These are phyloP conservation scores for Cucurbita moschata DNA, from an alignment of 306 rosid genomes.

Conservation along the genomic window DNA sequence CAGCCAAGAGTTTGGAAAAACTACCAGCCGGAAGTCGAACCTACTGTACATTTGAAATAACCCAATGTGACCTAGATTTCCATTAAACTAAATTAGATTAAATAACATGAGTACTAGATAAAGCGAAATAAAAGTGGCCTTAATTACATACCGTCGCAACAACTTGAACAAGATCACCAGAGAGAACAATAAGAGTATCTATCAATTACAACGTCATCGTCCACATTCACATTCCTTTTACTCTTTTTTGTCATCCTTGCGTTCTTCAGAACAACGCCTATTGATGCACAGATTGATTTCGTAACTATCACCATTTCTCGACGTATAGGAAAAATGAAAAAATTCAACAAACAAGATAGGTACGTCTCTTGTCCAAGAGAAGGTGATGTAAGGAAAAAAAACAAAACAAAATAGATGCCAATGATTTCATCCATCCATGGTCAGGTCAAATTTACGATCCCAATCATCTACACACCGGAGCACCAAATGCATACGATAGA, in stretches of 20 bases:
- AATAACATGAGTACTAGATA: not conserved
- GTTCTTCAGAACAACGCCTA: conserved; percentile 70
- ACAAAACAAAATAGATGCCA: not conserved
- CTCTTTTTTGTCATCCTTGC: conserved; percentile 72
- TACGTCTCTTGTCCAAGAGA: not conserved
- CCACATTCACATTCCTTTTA: conserved; percentile 29
- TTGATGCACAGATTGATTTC: conserved; percentile 2
- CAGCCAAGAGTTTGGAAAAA: conserved; percentile 29
- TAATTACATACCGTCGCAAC: conserved; percentile 48
- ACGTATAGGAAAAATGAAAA: not conserved
- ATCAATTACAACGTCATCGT: conserved; percentile 37
- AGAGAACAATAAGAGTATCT: conserved; percentile 57
- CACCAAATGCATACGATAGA: not conserved
- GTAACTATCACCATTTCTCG: not conserved
- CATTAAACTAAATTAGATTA: not conserved
- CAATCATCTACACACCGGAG: not conserved
- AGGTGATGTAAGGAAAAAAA: not conserved
- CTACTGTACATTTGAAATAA: conserved; percentile 30
- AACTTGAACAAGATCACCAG: conserved; percentile 71
- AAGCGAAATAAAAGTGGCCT: not conserved
- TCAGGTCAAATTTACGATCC: conserved; percentile 1
- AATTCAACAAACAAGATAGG: not conserved
- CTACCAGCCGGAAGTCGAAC: conserved; percentile 43
- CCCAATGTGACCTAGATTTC: conserved; percentile 9
- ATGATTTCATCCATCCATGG: not conserved